Evolutionary conservation across 2,329 filamentous ascomycete species (phyloP).

Genomic region (Trichoderma harzianum): DNA sequence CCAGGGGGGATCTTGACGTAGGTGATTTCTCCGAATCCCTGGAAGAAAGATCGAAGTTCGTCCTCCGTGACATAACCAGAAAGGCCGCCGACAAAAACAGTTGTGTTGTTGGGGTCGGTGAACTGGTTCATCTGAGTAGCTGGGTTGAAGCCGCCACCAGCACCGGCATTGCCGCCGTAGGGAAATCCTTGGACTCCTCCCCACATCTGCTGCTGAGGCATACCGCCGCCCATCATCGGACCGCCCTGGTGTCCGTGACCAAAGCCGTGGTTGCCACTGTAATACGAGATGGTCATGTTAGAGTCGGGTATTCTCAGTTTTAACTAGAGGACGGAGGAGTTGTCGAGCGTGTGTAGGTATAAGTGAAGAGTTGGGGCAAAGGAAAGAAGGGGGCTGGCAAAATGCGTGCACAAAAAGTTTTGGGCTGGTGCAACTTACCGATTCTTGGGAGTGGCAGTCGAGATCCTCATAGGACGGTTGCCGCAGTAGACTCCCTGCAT

Average conservation of each 20-base stretch:
- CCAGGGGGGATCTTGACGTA: conserved; percentile 99
- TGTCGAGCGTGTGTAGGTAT: not conserved
- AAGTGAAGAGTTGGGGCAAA: not conserved
- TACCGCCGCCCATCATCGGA: conserved; percentile 44
- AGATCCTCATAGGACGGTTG: conserved; percentile 97
- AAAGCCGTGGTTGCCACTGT: conserved; percentile 39
- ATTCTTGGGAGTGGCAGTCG: conserved; percentile 97
- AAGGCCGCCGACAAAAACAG: conserved; percentile 94
- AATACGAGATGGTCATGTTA: not conserved
- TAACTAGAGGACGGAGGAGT: not conserved
- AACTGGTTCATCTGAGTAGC: conserved; percentile 88
- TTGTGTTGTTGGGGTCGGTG: conserved; percentile 99
- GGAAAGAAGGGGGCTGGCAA: not conserved
- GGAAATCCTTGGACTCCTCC: conserved; percentile 36
- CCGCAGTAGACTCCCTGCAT: conserved; percentile 99
- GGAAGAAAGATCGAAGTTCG: conserved; percentile 99
- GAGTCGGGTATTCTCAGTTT: not conserved
- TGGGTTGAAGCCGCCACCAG: conserved; percentile 44
- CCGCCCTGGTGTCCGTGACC: conserved; percentile 41
- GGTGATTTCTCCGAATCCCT: conserved; percentile 98
- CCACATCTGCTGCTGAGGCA: conserved; percentile 46
- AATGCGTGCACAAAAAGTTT: not conserved
- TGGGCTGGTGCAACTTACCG: conserved; percentile 39
- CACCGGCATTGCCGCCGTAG: conserved; percentile 28
- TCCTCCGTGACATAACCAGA: conserved; percentile 99